Conservation (phyloP, 2,329 filamentous ascomycete genomes). For the Gaeumannomyces sp. region DNA sequence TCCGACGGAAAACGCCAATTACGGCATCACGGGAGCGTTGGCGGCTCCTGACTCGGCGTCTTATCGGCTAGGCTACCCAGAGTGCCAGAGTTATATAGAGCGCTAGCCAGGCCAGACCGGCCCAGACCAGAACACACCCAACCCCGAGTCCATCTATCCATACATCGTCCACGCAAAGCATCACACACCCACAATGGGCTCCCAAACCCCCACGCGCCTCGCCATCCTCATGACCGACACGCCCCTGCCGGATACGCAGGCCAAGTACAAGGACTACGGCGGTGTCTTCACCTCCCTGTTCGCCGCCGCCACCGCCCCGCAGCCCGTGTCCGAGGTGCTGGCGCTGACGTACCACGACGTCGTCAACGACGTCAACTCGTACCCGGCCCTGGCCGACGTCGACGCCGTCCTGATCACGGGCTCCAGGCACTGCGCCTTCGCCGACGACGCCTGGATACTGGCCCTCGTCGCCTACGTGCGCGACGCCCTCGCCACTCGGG, state of each 20-base stretch:
- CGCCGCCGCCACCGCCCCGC: conserved; percentile 41
- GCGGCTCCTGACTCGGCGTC: neutral
- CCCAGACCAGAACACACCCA: too few species aligned
- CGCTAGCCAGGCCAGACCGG: neutral
- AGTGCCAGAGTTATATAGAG: neutral
- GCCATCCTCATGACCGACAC: conserved; percentile 86
- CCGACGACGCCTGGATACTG: conserved; percentile 68
- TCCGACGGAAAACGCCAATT: neutral
- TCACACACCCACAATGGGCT: conserved; percentile 17
- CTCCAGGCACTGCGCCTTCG: conserved; percentile 67
- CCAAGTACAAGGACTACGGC: conserved; percentile 66
- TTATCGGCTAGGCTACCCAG: neutral
- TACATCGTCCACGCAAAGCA: too few species aligned
- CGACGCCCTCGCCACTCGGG: conserved; percentile 44
- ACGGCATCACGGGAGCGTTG: neutral
- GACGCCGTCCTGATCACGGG: conserved; percentile 83
- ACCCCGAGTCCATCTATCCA: too few species aligned
- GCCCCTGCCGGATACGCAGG: conserved; percentile 57
- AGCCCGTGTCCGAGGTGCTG: conserved; percentile 39
- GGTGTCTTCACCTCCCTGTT: conserved; percentile 62
- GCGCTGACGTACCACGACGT: conserved; percentile 64
- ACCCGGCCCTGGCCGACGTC: conserved; percentile 66
- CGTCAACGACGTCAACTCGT: conserved; percentile 54
- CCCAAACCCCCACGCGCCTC: conserved; percentile 47
- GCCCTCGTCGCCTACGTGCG: conserved; percentile 64